These are phyloP conservation scores for Colletotrichum australisinense DNA, from an alignment of 2,329 filamentous ascomycete genomes.

Conservation along the genomic window DNA sequence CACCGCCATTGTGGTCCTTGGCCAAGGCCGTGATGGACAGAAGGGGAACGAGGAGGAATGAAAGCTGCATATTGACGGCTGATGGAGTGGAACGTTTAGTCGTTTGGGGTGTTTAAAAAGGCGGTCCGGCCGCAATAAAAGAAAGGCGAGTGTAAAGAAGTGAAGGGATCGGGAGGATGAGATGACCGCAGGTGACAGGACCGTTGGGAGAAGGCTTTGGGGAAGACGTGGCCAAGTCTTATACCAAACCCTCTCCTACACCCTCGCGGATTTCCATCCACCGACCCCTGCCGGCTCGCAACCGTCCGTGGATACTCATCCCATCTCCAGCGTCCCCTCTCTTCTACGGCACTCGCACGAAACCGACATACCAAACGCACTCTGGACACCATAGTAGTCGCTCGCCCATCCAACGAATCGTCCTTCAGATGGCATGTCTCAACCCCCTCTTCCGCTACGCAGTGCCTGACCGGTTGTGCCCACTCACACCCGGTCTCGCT, in stretches of 20 bases:
- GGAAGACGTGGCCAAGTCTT: slow-evolving; percentile 28
- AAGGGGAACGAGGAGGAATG: slow-evolving; percentile 24
- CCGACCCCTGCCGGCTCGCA: slow-evolving; percentile 7
- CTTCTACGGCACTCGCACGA: slow-evolving; percentile 31
- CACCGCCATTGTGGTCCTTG: slow-evolving; percentile 41
- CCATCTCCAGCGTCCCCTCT: slow-evolving; percentile 14
- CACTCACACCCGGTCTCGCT: slow-evolving; percentile 1
- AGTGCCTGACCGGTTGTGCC: slow-evolving; percentile 9
- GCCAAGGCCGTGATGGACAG: slow-evolving; percentile 38
- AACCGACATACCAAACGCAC: slow-evolving; percentile 33
- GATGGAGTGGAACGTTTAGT: background rate
- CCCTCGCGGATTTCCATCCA: slow-evolving; percentile 14
- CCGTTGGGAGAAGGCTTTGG: background rate
- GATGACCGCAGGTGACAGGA: slow-evolving; percentile 25
- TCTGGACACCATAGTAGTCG: slow-evolving; percentile 6
- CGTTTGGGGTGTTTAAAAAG: background rate
- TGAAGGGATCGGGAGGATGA: slow-evolving; percentile 25
- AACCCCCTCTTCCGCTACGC: slow-evolving; percentile 1
- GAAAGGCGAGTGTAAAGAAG: slow-evolving; percentile 18
- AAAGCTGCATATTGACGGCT: slow-evolving; percentile 33
- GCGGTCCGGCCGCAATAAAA: slow-evolving; percentile 34
- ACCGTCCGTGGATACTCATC: slow-evolving; percentile 23
- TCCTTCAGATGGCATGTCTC: slow-evolving; percentile 35
- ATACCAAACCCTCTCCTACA: slow-evolving; percentile 33
- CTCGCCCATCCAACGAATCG: slow-evolving; percentile 25